Evolutionary conservation across 768 basidiomycete species (phyloP).

Genomic region (Flagelloscypha sp.): DNA sequence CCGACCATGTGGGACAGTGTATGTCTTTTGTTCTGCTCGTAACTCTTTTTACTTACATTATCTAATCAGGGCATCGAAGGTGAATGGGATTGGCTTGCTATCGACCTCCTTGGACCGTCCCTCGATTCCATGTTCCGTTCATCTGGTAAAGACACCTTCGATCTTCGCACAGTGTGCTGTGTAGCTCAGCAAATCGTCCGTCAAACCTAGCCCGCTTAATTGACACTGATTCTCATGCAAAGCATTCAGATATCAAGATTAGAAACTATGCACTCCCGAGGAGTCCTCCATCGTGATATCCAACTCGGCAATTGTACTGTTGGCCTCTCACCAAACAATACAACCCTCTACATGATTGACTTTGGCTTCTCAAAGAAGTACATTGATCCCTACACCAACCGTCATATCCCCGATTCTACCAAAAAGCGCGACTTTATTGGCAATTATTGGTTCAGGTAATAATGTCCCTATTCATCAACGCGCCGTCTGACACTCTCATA

Average conservation of each 20-base stretch:
- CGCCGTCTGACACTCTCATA: constrained; percentile 4
- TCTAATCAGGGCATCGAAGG: constrained; percentile 47
- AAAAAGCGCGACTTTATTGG: constrained; percentile 69
- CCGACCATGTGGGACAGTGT: constrained; percentile 63
- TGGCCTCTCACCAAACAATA: constrained; percentile 50
- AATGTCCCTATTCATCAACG: neutral
- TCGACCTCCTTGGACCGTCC: constrained; percentile 65
- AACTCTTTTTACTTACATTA: constrained; percentile 3
- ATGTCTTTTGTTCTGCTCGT: too few species aligned
- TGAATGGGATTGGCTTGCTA: constrained; percentile 65
- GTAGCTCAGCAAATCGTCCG: constrained; percentile 73
- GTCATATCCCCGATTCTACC: constrained; percentile 67
- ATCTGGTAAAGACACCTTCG: constrained; percentile 50
- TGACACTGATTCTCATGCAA: constrained; percentile 6
- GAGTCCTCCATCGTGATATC: constrained; percentile 70
- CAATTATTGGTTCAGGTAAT: constrained; percentile 74
- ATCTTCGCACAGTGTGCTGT: constrained; percentile 63
- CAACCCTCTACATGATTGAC: constrained; percentile 73
- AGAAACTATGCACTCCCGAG: constrained; percentile 69
- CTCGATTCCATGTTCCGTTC: constrained; percentile 54
- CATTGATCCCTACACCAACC: constrained; percentile 52
- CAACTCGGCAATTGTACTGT: constrained; percentile 72
- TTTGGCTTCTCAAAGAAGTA: constrained; percentile 79
- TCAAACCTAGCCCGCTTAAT: constrained; percentile 4
- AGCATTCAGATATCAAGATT: constrained; percentile 52